Base-by-base conservation (phyloP, 371 early-diverging fungal genomes). In the Nematocida sp. region DNA sequence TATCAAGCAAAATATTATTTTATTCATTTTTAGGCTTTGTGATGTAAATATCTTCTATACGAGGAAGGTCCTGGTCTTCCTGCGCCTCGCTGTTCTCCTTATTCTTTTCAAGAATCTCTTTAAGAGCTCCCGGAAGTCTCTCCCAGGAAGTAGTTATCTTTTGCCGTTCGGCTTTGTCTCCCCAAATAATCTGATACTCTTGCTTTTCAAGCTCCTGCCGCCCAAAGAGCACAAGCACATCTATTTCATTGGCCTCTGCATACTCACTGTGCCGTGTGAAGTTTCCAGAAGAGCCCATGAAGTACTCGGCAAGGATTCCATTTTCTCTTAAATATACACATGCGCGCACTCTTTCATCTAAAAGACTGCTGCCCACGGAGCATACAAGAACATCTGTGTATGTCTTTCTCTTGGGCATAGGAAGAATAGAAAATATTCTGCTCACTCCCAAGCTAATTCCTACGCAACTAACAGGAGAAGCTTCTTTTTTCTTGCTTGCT, bases 391-490 rank as follows among this genome's bases (percentile, higher is more conserved):
- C 94, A 77, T 93, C 85, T 2, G 85, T 86, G 18, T 87, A 33
- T 18, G 64, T 85, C 86, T 68, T 84, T 84, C 86, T 77, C 36
- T 42, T 25, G 1, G 11, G 47, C 20, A 65, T 53, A 28, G 68
- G 85, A 40, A 95, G 54, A 40, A 96, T 86, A 36, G 93, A 89
- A 80, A 91, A 95, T 18, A 98, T 89, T 56, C 99, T 90, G 80
- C 94, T 93, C 7, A 98, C 90, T 65, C 99, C 99, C 80, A 98
- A 89, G 50, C 89, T 89, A 60, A 97, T 86, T 61, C 99, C 99
- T 4, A 96, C 95, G 83, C 99, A 98, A 7, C 95, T 95, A 59
- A 78, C 67, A 0, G 36, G n/a, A 13, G 61, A 92, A 91, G 78
- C 87, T 4, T 4, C 9, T 36, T 59, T 68, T 35, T 45, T 55